Conservation (phyloP, 768 basidiomycete genomes). For the Collybiopsis luxurians region DNA sequence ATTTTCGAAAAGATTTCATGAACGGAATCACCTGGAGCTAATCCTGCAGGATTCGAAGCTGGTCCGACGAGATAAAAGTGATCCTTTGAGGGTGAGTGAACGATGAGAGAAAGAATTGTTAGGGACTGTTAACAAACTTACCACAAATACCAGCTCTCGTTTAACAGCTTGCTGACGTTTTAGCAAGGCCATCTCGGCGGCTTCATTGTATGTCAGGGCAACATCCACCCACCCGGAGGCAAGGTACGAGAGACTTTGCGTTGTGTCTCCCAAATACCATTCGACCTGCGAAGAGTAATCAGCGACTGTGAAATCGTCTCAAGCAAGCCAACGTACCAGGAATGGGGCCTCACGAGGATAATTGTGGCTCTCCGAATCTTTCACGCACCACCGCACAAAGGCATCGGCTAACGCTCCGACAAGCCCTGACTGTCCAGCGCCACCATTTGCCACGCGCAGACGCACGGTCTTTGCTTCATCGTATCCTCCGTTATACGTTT, state of each 20-base stretch:
- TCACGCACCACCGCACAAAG: constrained; percentile 39
- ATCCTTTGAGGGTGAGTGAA: constrained; percentile 27
- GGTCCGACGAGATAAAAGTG: constrained; percentile 54
- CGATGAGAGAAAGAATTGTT: not conserved
- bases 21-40: constrained; percentile 30
- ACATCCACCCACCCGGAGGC: constrained; percentile 42
- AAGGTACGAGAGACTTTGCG: constrained; percentile 43
- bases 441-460: constrained; percentile 1
- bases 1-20: constrained; percentile 47
- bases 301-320: not conserved
- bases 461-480: not conserved
- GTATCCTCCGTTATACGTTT: constrained; percentile 7
- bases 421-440: constrained; percentile 38
- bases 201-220: constrained; percentile 51
- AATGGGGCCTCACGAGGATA: constrained; percentile 27
- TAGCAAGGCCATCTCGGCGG: constrained; percentile 41
- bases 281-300: constrained; percentile 34
- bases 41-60: constrained; percentile 39
- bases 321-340: constrained; percentile 21
- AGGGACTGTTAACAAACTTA: constrained; percentile 25
- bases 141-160: constrained; percentile 43
- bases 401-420: constrained; percentile 45
- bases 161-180: constrained; percentile 27
- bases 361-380: constrained; percentile 9
- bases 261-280: constrained; percentile 59